Conservation (phyloP, 2,329 filamentous ascomycete species). For the Talaromyces islandicus region DNA sequence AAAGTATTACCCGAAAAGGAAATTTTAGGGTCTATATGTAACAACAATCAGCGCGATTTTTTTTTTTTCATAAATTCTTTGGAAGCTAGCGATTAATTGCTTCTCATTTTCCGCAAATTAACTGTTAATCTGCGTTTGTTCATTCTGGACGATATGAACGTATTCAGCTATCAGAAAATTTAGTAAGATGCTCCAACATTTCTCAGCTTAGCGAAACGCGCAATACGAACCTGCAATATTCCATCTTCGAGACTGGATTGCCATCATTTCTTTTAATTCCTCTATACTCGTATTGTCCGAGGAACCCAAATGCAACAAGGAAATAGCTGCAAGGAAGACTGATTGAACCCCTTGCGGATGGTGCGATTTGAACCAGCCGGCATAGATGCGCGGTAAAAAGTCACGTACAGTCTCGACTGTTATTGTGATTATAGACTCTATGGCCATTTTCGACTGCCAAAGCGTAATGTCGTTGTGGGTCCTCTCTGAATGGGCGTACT, state of each 20-base stretch:
- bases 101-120: no score
- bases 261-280: neutral
- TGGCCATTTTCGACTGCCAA: neutral
- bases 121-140: no score
- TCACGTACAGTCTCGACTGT: neutral
- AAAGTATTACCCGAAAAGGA: no score
- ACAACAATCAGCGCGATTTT: no score
- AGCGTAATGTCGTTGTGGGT: neutral
- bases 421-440: neutral
- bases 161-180: no score
- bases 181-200: no score
- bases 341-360: neutral
- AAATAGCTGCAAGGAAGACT: neutral
- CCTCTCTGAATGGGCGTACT: neutral
- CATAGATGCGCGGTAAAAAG: neutral
- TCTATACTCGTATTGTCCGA: neutral
- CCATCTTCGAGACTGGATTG: slow-evolving; percentile 1
- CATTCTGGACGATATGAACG: no score
- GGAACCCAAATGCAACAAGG: neutral
- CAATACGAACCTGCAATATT: neutral
- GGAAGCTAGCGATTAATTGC: no score
- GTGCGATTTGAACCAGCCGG: slow-evolving; percentile 1
- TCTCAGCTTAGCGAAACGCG: no score
- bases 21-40: no score
- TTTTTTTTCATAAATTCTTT: no score